Conservation (phyloP, 73 alveolate genomes). For the Paramecium sonneborni region DNA sequence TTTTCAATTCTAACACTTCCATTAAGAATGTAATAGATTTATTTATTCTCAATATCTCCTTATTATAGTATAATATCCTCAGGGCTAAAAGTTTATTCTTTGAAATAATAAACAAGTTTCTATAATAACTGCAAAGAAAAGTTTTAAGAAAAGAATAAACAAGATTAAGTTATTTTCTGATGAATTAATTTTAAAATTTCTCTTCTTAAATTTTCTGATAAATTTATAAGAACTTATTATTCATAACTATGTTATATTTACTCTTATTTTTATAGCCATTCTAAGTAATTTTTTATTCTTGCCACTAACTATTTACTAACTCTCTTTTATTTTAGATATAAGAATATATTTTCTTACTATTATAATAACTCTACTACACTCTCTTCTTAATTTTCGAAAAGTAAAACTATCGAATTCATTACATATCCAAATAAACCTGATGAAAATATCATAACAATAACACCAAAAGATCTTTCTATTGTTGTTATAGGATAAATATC, state of each 20-base stretch:
- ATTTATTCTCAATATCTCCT: not conserved
- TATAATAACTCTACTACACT: not conserved
- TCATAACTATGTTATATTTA: not conserved
- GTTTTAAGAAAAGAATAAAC: not conserved
- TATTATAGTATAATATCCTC: not conserved
- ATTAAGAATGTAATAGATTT: not conserved
- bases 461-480: conserved; percentile 84
- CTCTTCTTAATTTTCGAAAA: conserved; percentile 3
- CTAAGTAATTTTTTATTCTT: conserved; percentile 1
- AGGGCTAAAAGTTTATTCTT: conserved; percentile 14
- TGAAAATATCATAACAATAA: conserved; percentile 80
- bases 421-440: conserved; percentile 67
- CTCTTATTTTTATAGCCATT: not conserved
- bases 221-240: not conserved
- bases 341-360: not conserved
- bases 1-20: not conserved
- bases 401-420: conserved; percentile 49
- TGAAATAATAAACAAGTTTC: not conserved
- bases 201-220: not conserved
- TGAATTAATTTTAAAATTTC: not conserved
- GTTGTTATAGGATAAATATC: conserved; percentile 87
- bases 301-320: not conserved
- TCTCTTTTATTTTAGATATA: not conserved
- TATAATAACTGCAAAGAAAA: not conserved
- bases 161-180: not conserved